Conservation (phyloP, 352 stramenopile species). For the Aphanomyces euteiches region DNA sequence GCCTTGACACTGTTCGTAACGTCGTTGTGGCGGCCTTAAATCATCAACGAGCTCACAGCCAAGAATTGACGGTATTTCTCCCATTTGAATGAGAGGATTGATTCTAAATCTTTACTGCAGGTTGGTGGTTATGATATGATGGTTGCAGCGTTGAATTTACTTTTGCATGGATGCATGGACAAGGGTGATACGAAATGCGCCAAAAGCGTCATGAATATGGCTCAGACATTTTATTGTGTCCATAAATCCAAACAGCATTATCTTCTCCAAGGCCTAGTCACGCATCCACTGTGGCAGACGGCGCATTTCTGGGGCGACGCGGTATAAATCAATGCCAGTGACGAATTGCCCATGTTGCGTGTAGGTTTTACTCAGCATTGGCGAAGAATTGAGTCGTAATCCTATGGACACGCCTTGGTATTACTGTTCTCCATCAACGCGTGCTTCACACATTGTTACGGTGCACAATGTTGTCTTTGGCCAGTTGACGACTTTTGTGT, state of each 20-base stretch:
- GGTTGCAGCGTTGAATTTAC: conserved; percentile 45
- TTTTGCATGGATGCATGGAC: conserved; percentile 62
- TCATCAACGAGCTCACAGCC: conserved; percentile 57
- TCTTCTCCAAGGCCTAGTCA: conserved; percentile 46
- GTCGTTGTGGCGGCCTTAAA: conserved; percentile 60
- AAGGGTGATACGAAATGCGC: conserved; percentile 59
- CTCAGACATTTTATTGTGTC: conserved; percentile 71
- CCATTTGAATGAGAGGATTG: no score
- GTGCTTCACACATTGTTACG: conserved; percentile 63
- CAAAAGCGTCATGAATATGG: conserved; percentile 80
- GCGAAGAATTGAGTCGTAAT: conserved; percentile 72
- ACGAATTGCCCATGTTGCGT: background rate
- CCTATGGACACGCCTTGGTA: conserved; percentile 65
- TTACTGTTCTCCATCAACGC: conserved; percentile 50
- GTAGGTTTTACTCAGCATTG: conserved; percentile 58
- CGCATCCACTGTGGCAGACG: conserved; percentile 64
- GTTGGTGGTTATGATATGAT: conserved; percentile 54
- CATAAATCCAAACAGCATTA: conserved; percentile 55
- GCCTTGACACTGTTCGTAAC: conserved; percentile 58
- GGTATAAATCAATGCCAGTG: background rate
- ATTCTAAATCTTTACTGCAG: background rate
- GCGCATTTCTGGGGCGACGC: conserved; percentile 70
- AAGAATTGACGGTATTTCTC: conserved; percentile 43
- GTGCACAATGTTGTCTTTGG: conserved; percentile 78
- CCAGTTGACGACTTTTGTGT: conserved; percentile 67